Conservation (phyloP, 2,329 filamentous ascomycete genomes). For the Penicillium vulpinum region DNA sequence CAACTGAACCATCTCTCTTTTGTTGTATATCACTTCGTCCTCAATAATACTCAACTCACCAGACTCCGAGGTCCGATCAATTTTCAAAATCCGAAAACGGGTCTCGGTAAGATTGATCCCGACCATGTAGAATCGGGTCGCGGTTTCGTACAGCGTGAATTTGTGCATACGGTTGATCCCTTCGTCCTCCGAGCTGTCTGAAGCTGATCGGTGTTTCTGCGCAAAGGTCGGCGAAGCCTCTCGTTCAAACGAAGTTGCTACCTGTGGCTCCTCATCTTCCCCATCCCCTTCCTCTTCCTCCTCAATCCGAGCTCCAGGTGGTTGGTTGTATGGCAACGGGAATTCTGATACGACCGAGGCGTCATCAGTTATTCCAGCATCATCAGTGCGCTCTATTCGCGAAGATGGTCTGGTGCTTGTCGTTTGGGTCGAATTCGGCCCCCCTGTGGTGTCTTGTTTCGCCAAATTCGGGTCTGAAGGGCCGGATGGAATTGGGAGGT, state of each 20-base stretch:
- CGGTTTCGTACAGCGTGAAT: constrained; percentile 96
- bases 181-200: constrained; percentile 44
- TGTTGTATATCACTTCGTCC: constrained; percentile 91
- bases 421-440: constrained; percentile 16
- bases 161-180: constrained; percentile 75
- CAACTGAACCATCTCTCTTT: constrained; percentile 89
- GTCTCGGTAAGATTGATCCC: constrained; percentile 88
- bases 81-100: constrained; percentile 88
- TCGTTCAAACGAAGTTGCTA: constrained; percentile 48
- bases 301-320: constrained; percentile 33
- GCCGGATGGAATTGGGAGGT: constrained; percentile 4
- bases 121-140: constrained; percentile 88
- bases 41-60: constrained; percentile 82
- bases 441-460: constrained; percentile 8
- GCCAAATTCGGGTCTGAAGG: constrained; percentile 11
- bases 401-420: constrained; percentile 4
- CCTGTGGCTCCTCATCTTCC: constrained; percentile 47
- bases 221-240: constrained; percentile 41
- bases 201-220: constrained; percentile 39
- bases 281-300: constrained; percentile 37
- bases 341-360: constrained; percentile 28
- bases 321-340: constrained; percentile 33
- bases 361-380: constrained; percentile 19
- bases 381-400: constrained; percentile 14
- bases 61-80: constrained; percentile 81